These are phyloP conservation scores for Fraxinus angustifolia DNA, from an alignment of 305 asterid genomes.

Conservation along the genomic window DNA sequence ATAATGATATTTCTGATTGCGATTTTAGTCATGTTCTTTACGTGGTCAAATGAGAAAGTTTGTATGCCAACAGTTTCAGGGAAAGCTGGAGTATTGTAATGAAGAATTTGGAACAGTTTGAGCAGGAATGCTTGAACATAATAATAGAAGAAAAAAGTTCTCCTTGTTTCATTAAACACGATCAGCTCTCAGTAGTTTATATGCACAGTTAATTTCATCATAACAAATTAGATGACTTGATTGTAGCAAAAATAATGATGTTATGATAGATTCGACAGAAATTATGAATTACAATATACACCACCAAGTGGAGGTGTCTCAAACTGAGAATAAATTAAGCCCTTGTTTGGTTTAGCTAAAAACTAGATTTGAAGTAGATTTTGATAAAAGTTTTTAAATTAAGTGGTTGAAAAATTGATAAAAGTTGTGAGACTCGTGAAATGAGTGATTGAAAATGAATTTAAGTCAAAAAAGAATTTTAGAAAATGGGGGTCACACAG, in stretches of 20 bases:
- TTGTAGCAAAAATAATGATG: not conserved
- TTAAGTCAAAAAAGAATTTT: too few species aligned
- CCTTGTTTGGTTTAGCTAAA: not conserved
- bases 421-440: not conserved
- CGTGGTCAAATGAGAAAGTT: not conserved
- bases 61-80: not conserved
- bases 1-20: not conserved
- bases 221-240: not conserved
- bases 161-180: not conserved
- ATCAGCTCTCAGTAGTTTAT: not conserved
- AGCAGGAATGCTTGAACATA: not conserved
- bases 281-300: not conserved
- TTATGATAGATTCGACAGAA: not conserved
- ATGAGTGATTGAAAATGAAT: too few species aligned
- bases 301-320: not conserved
- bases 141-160: not conserved
- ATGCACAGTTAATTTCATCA: not conserved
- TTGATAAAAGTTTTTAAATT: too few species aligned
- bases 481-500: not conserved
- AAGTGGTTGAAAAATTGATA: not conserved
- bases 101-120: not conserved
- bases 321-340: not conserved
- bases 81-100: not conserved
- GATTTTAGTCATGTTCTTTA: not conserved
- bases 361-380: not conserved